Base-by-base conservation (phyloP, 2,329 filamentous ascomycete species). In the Arthroderma sp. region DNA sequence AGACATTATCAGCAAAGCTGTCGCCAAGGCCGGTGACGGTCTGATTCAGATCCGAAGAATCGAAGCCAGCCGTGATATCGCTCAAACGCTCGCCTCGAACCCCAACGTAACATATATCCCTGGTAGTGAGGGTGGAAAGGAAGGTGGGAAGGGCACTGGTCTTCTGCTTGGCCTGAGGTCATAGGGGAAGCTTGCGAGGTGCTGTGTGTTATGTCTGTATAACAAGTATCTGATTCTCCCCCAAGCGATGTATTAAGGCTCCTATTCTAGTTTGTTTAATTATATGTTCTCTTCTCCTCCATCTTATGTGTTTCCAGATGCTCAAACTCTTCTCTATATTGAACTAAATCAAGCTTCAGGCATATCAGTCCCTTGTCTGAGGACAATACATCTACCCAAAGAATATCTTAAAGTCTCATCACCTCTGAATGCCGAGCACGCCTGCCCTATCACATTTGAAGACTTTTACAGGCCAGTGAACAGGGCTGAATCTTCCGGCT, bases 51-150 rank as follows among this genome's bases (percentile, higher is more conserved):
- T 98, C 73, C 81, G 93, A 79, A 86, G 91, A 78, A 96, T 98
- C 68, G 93, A 98, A 79, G 94, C 93, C 13, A 91, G 88, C 71
- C 88, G 86, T 73, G 94, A 98, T 67, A 96, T 98, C 74, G 93
- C 93, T 8, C 83, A 90, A 74, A 91, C 91, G 64, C 76, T 98
- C 68, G 83, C 91, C 19, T 77, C 77, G 59, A 98, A 98, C 76
- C 91, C 93, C 60, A 97, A 98, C 67, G 91, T 98, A 56, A 91
- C 90, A 52, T 98, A 98, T 73, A 75, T 98, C 62, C 93, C 93
- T 2, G 83, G 88, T 65, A 86, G 87, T 58, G 74, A 73, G 38
- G 73, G 73, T 44, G 74, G 76, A 43, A 79, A 77, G 61, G 77
- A 77, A 7, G 78, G 77, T 57, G 84, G 78, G 58, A 78, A 87